Base-by-base conservation (phyloP, 257 asterid genomes). In the Henckelia pumila region DNA sequence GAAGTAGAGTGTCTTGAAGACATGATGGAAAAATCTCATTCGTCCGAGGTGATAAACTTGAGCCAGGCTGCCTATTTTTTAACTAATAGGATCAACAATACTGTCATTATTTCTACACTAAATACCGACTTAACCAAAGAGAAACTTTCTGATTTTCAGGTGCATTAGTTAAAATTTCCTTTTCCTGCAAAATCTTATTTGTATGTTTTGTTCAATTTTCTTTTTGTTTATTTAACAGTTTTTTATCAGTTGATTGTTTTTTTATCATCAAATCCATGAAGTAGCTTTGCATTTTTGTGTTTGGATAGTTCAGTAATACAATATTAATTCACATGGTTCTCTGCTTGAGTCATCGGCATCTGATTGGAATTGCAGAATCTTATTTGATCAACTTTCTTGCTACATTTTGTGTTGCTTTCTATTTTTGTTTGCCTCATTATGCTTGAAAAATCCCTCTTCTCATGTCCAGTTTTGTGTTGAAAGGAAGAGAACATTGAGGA, bases 81-180 rank as follows among this genome's bases (percentile, higher is more conserved):
- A n/a, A n/a, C n/a, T n/a, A n/a, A n/a, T n/a, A n/a, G n/a, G n/a
- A n/a, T 80, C 44, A 80, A 80, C 61, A 80, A 77, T 68, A 19
- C 85, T 2, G 85, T 80, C n/a, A 44, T 60, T 47, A 57, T 80
- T 52, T 63, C 78, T 32, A 77, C 82, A 0, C 35, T 80, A 19
- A 80, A 78, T 16, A 44, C 32, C 5, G 77, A 76, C 64, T 67
- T 80, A 70, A 67, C 71, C 33, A 80, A 71, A 61, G 80, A 80
- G 30, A 72, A 77, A 32, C 78, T 80, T 10, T 76, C 85, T 58
- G 56, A 59, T 68, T 80, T 76, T 49, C 85, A 80, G 85, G 85
- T 77, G 67, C 19, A n/a, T 19, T 61, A 11, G 2, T 25, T 17
- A 8, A 22, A 10, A 1, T 37, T 44, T 29, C 47, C 24, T 63